Base-by-base conservation (phyloP, 1,284 basidiomycete species). In the Cryptococcus deneoformans region DNA sequence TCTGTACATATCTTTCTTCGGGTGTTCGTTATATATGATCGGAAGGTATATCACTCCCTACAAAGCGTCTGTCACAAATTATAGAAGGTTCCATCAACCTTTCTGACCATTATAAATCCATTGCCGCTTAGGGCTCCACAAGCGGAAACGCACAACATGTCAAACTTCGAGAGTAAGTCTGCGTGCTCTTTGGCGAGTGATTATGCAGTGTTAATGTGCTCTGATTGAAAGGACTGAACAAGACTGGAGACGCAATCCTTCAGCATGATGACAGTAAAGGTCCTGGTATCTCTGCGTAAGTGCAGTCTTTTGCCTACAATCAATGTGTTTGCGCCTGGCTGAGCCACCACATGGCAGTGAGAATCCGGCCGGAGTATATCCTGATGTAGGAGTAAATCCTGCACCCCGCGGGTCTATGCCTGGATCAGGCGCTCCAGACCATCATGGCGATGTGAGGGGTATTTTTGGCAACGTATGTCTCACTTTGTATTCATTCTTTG, bases 201-300 rank as follows among this genome's bases (percentile, higher is more conserved):
- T 47, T 10, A 6, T 6, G 7, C 12, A 29, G 12, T 47, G 7
- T 20, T 5, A 12, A 14, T 3, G 48, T 4, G n/a, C 8, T 48
- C 34, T 38, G 10, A 6, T 12, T 35, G 5, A 14, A 14, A 50
- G 49, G 49, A 24, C 11, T 38, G 36, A 61, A 59, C 52, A 71
- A 69, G 59, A 68, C 69, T 8, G 64, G 66, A 8, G 74, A 76
- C 57, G 69, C 39, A 5, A 54, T 57, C 36, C 54, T 76, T 16
- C 62, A 62, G n/a, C 63, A 68, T 37, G 60, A 73, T 46, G 59
- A 68, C 5, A 55, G 66, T 5, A 52, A 52, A 53, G 71, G 70
- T 14, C 74, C 74, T 1, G 69, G 55, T 5, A 62, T 69, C 9
- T 71, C 74, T 24, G 55, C 50, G 73, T 75, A 52, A 64, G 73